phyloP scores from a whole-genome alignment of 2,329 filamentous ascomycete genomes.

The Xylaria multiplex region DNA sequence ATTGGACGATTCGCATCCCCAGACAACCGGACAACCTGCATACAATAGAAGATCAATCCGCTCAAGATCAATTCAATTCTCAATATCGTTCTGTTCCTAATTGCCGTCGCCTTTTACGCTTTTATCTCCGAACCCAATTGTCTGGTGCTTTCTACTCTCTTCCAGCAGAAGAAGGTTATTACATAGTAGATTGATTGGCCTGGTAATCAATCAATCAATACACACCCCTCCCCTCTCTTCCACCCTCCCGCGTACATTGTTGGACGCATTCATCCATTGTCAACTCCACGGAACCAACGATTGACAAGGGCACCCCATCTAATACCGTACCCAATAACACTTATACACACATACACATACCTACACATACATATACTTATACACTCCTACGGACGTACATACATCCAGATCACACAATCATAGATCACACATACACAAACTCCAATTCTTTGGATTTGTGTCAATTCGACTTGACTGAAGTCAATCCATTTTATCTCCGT shows the following conservation, averaged over 20 bases:
- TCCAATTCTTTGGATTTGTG: not conserved
- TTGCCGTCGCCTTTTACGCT: not conserved
- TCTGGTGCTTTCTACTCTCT: slow-evolving; percentile 37
- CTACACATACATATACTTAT: not conserved
- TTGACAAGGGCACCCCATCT: slow-evolving; percentile 9
- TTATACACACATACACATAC: not conserved
- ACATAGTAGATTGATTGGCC: too few species aligned
- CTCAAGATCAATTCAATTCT: slow-evolving; percentile 1
- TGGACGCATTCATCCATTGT: slow-evolving; percentile 34
- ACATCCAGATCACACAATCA: too few species aligned
- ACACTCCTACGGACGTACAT: not conserved
- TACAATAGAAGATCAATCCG: not conserved
- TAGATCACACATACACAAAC: not conserved
- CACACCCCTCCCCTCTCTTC: slow-evolving; percentile 9
- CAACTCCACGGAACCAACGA: slow-evolving; percentile 32
- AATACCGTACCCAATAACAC: not conserved
- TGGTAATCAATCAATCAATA: not conserved
- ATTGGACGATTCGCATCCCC: slow-evolving; percentile 37
- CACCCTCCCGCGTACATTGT: slow-evolving; percentile 19
- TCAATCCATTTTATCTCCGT: slow-evolving; percentile 1
- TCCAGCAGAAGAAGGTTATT: slow-evolving; percentile 26
- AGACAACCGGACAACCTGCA: slow-evolving; percentile 29
- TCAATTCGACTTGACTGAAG: not conserved
- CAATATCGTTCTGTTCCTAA: slow-evolving; percentile 28
- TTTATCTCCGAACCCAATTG: slow-evolving; percentile 43